Evolutionary conservation across 495 filamentous ascomycete genomes (phyloP).

Genomic region (Neurospora cerealis): DNA sequence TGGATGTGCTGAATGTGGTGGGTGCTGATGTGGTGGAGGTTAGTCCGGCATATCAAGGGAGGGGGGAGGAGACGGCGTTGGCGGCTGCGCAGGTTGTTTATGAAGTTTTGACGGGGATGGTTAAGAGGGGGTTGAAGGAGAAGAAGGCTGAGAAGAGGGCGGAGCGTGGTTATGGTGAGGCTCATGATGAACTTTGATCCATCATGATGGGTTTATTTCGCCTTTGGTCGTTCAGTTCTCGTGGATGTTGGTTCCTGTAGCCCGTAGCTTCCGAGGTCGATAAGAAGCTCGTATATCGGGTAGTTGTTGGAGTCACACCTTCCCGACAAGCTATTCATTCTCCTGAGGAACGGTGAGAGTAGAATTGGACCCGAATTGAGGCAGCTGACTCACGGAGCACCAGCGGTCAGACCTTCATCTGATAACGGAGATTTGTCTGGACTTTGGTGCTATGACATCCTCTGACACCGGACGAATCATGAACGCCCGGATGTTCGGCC

Average conservation of each 20-base stretch:
- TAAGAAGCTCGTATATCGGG: not conserved
- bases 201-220: not conserved
- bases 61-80: conserved; percentile 72
- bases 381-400: not conserved
- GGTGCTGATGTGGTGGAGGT: conserved; percentile 81
- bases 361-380: not conserved
- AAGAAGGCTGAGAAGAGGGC: conserved; percentile 9
- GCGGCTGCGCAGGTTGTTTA: conserved; percentile 76
- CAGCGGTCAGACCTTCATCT: not conserved
- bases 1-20: conserved; percentile 61
- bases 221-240: not conserved
- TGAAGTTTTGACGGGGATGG: conserved; percentile 74
- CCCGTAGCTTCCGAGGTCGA: not conserved
- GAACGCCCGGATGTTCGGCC: not conserved
- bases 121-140: conserved; percentile 41
- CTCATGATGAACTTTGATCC: conserved; percentile 26
- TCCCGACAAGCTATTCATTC: not conserved
- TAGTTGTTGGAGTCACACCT: not conserved
- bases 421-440: not conserved
- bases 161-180: not conserved
- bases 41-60: conserved; percentile 74
- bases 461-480: not conserved
- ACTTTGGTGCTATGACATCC: not conserved
- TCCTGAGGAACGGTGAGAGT: not conserved
- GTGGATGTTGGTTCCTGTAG: not conserved